These are phyloP conservation scores for Psilocybe subaeruginosa DNA, from an alignment of 768 basidiomycete genomes.

Conservation along the genomic window DNA sequence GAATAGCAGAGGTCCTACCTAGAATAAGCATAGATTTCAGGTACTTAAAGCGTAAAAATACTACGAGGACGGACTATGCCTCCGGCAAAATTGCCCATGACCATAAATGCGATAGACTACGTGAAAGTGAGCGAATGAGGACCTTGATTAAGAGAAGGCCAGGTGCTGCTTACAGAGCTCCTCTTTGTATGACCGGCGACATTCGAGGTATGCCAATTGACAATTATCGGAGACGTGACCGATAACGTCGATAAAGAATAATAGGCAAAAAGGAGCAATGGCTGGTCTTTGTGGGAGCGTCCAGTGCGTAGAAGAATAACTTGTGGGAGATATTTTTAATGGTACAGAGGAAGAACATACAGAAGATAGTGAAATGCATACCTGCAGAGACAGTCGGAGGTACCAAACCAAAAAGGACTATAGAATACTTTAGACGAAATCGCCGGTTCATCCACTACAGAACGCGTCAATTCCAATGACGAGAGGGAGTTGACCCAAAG, in stretches of 20 bases:
- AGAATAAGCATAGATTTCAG: neutral
- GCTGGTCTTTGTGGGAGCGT: slow-evolving; percentile 25
- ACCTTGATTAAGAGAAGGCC: neutral
- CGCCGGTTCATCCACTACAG: slow-evolving; percentile 28
- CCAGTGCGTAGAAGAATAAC: slow-evolving; percentile 29
- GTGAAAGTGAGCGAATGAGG: neutral
- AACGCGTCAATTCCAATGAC: neutral
- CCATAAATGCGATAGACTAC: slow-evolving; percentile 15
- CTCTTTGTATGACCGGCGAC: slow-evolving; percentile 30
- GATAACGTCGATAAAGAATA: slow-evolving; percentile 28
- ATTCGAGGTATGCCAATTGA: slow-evolving; percentile 38
- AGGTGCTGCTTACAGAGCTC: slow-evolving; percentile 9
- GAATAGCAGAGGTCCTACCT: slow-evolving; percentile 21
- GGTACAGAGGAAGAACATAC: too few relatives aligned
- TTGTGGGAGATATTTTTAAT: slow-evolving; percentile 5
- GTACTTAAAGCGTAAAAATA: neutral
- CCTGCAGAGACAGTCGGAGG: slow-evolving; percentile 28
- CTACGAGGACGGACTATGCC: slow-evolving; percentile 8
- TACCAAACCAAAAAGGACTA: slow-evolving; percentile 24
- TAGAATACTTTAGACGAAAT: slow-evolving; percentile 27
- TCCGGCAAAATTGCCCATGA: slow-evolving; percentile 13
- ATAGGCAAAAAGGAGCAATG: slow-evolving; percentile 31
- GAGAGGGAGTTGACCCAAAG: neutral
- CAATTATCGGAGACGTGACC: slow-evolving; percentile 26
- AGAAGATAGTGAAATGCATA: slow-evolving; percentile 10